These are phyloP conservation scores for Bipolaris sorokiniana DNA, from an alignment of 2,329 filamentous ascomycete genomes.

Conservation along the genomic window DNA sequence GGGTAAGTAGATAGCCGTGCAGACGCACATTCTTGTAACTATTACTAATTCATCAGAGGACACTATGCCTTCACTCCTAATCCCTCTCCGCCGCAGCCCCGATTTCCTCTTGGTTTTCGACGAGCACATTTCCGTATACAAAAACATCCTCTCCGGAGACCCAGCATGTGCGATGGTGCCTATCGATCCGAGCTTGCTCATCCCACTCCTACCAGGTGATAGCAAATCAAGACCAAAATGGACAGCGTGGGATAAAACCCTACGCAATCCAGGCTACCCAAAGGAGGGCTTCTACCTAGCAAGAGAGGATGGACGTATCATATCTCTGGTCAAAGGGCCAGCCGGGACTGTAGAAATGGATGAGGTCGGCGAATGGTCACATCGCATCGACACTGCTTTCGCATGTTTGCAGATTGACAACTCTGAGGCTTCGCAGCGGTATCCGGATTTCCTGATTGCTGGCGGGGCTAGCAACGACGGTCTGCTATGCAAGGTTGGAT, in stretches of 20 bases:
- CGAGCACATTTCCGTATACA: slow-evolving; percentile 47
- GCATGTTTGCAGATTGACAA: slow-evolving; percentile 66
- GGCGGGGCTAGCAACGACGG: slow-evolving; percentile 81
- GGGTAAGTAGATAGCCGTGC: slow-evolving; percentile 27
- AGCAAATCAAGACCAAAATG: slow-evolving; percentile 64
- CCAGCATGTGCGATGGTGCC: slow-evolving; percentile 28
- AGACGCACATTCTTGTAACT: not conserved
- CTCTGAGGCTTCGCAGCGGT: slow-evolving; percentile 58
- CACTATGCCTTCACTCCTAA: slow-evolving; percentile 47
- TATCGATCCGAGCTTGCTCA: slow-evolving; percentile 40
- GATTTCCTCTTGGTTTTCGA: slow-evolving; percentile 52
- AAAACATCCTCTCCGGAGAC: slow-evolving; percentile 50
- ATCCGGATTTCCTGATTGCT: slow-evolving; percentile 78
- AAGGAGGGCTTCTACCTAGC: slow-evolving; percentile 85
- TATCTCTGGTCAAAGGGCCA: slow-evolving; percentile 69
- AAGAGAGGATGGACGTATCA: slow-evolving; percentile 83
- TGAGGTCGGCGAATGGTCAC: slow-evolving; percentile 65
- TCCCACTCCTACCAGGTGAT: slow-evolving; percentile 54
- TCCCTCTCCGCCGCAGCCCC: slow-evolving; percentile 50
- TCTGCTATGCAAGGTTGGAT: slow-evolving; percentile 72
- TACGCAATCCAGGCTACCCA: slow-evolving; percentile 62
- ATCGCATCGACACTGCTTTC: slow-evolving; percentile 82
- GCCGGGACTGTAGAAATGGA: slow-evolving; percentile 44
- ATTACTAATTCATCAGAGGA: slow-evolving; percentile 39
- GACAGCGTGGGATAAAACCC: slow-evolving; percentile 83